phyloP scores from a whole-genome alignment of 306 rosid genomes.

The Prinsepia uniflora region DNA sequence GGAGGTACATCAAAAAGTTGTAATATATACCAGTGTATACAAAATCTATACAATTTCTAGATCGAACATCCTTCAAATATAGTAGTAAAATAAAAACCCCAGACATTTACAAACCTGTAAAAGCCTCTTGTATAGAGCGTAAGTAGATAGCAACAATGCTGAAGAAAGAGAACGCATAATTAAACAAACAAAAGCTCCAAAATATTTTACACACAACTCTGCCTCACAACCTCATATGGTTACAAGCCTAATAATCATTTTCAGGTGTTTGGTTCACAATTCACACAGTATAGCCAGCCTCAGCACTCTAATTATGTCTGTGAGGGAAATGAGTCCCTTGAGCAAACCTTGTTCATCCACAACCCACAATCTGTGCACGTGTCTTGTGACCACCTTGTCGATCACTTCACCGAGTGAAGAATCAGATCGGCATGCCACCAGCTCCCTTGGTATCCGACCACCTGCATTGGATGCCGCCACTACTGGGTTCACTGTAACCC shows the following conservation, averaged over 20 bases:
- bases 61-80: no score
- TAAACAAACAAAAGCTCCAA: neutral
- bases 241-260: neutral
- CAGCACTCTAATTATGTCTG: conserved; percentile 61
- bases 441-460: conserved; percentile 32
- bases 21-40: no score
- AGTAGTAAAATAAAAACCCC: no score
- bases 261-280: conserved; percentile 9
- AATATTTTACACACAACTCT: neutral
- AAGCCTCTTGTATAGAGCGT: neutral
- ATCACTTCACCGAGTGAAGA: conserved; percentile 48
- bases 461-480: conserved; percentile 17
- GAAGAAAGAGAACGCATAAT: neutral
- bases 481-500: conserved; percentile 35
- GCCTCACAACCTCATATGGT: neutral
- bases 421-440: conserved; percentile 50
- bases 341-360: conserved; percentile 71
- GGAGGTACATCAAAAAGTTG: no score
- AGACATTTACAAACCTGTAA: no score
- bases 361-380: conserved; percentile 84
- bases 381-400: conserved; percentile 51
- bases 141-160: neutral
- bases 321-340: conserved; percentile 60
- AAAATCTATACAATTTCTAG: no score
- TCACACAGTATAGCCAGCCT: conserved; percentile 42